A percentile compares a stretch with the other conserved stretches of the same genome.
Evolutionary conservation across 371 early-diverging fungal genomes (phyloP).

Genomic region (Apophysomyces sp.): DNA sequence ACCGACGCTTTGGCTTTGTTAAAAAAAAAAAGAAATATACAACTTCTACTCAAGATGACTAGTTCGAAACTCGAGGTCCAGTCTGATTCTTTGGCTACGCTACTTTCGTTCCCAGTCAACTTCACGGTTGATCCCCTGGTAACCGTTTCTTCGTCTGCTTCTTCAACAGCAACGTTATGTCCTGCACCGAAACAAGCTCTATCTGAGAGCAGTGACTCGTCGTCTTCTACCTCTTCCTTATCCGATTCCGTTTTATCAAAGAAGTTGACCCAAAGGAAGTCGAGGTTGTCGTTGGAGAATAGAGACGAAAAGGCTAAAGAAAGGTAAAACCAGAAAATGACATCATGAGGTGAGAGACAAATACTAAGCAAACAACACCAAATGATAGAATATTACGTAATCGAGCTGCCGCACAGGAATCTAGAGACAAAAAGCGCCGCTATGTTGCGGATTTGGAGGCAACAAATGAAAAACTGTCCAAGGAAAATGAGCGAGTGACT

Average conservation of each 20-base stretch:
- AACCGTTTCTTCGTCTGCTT: slow-evolving; percentile 13
- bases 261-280: slow-evolving; percentile 18
- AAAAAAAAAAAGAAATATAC: slow-evolving; percentile 5
- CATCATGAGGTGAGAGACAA: no score
- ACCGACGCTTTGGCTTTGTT: slow-evolving; percentile 8
- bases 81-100: slow-evolving; percentile 16
- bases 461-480: slow-evolving; percentile 60
- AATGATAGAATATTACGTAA: slow-evolving; percentile 72
- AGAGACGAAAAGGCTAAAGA: slow-evolving; percentile 54
- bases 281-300: slow-evolving; percentile 37
- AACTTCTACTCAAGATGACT: slow-evolving; percentile 8
- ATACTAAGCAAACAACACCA: background rate
- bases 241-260: background rate
- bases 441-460: slow-evolving; percentile 77
- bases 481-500: slow-evolving; percentile 64
- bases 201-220: slow-evolving; percentile 6
- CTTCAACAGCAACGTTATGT: slow-evolving; percentile 6
- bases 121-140: slow-evolving; percentile 33
- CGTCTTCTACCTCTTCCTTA: background rate
- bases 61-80: slow-evolving; percentile 7
- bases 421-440: slow-evolving; percentile 85
- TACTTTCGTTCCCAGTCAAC: slow-evolving; percentile 29
- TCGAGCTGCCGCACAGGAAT: slow-evolving; percentile 89
- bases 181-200: slow-evolving; percentile 9
- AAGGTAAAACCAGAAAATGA: slow-evolving; percentile 22